These are phyloP conservation scores for Plasmopara muralis DNA, from an alignment of 352 stramenopile species.

Conservation along the genomic window DNA sequence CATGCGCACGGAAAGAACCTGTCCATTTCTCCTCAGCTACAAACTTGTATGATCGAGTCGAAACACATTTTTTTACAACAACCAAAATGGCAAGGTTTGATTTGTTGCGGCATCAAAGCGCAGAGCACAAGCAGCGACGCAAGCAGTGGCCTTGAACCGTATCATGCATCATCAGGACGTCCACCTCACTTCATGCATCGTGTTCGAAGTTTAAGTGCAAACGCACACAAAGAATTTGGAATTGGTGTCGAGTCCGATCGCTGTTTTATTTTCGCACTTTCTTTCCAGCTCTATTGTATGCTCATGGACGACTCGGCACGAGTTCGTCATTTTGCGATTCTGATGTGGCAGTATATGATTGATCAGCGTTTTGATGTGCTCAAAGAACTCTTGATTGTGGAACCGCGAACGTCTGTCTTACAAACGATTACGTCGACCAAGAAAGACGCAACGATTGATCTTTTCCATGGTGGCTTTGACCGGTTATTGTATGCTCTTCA, in stretches of 20 bases:
- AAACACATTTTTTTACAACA: conserved; percentile 63
- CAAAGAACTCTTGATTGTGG: conserved; percentile 71
- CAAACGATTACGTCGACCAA: conserved; percentile 68
- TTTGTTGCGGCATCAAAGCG: conserved; percentile 33
- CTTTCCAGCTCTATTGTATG: conserved; percentile 53
- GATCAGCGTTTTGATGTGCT: conserved; percentile 61
- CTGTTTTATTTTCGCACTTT: conserved; percentile 59
- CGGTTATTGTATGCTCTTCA: conserved; percentile 37
- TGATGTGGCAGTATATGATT: conserved; percentile 68
- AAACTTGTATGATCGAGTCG: conserved; percentile 35
- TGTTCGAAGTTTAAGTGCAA: conserved; percentile 43
- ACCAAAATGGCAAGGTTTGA: conserved; percentile 51
- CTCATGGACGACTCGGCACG: conserved; percentile 48
- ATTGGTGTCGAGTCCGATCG: conserved; percentile 64
- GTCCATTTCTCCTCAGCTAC: conserved; percentile 7
- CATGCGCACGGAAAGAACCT: conserved; percentile 27
- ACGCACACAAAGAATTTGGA: conserved; percentile 55
- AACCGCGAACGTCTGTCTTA: conserved; percentile 54
- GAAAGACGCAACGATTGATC: conserved; percentile 58
- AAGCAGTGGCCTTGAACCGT: conserved; percentile 4
- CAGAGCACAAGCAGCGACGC: conserved; percentile 9
- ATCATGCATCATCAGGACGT: conserved; percentile 5
- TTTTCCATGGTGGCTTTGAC: conserved; percentile 74
- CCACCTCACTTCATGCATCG: conserved; percentile 23
- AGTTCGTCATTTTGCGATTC: conserved; percentile 41